Percentiles rank a stretch among this genome's conserved stretches.
These are phyloP conservation scores for Paramecium sexaurelia DNA, from an alignment of 73 alveolate species.

Conservation along the genomic window DNA sequence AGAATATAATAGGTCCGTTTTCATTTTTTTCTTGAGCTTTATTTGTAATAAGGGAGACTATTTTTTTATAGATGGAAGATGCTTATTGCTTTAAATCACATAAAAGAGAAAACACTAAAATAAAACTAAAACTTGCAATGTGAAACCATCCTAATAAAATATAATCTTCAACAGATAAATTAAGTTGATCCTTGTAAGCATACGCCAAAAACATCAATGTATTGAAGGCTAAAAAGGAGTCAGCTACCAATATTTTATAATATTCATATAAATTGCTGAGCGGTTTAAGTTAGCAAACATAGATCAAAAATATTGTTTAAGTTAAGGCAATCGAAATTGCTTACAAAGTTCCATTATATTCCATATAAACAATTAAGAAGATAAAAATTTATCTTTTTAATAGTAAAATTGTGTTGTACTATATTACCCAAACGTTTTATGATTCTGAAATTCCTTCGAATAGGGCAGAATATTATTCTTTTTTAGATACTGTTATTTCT, in stretches of 20 bases:
- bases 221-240: background rate
- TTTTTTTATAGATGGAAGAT: background rate
- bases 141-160: background rate
- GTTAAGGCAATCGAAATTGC: background rate
- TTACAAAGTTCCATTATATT: conserved; percentile 4
- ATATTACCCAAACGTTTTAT: background rate
- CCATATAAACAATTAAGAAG: background rate
- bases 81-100: background rate
- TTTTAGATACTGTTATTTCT: background rate
- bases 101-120: background rate
- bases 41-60: background rate
- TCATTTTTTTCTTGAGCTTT: background rate
- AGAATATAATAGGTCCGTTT: background rate
- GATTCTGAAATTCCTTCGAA: background rate
- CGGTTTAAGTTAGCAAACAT: background rate
- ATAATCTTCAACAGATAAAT: background rate
- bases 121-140: background rate
- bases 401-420: background rate
- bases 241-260: background rate
- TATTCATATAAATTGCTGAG: background rate
- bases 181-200: background rate
- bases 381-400: background rate
- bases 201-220: background rate
- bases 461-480: background rate
- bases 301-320: background rate